Base-by-base conservation (phyloP, 257 asterid species). In the Ajuga chamaepitys region DNA sequence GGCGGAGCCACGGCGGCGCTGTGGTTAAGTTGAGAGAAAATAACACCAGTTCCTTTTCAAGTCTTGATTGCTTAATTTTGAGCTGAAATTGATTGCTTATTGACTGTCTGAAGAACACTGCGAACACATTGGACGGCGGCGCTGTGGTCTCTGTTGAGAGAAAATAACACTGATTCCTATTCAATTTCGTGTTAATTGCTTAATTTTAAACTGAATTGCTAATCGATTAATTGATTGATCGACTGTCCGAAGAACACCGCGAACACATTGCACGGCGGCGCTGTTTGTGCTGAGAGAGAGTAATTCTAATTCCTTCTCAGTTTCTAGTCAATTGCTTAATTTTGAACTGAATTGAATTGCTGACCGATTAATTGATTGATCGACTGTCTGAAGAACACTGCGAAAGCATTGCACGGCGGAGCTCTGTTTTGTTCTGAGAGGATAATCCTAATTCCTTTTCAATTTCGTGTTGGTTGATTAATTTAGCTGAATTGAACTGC, bases 61-160 rank as follows among this genome's bases (percentile, higher is more conserved):
- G 5, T 13, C 25, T 46, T n/a, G 21, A 17, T 37, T 24, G 10
- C 25, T 48, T 44, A 17, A 42, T 70, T n/a, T 42, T 62, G 53
- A n/a, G 4, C 16, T 28, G n/a, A 41, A 51, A 35, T 13, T 16
- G 13, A 46, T 52, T 62, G 22, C 68, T 44, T 45, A 20, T 46
- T 54, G 34, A 37, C 25, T 38, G 53, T 3, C n/a, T 61, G 77
- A 73, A 81, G 86, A 85, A 85, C 47, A 40, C 74, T n/a, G 96
- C 81, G 11, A 88, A 85, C 14, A 56, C 89, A 12, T 59, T 91
- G n/a, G n/a, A n/a, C n/a, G n/a, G n/a, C n/a, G n/a, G 95, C 68
- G 85, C 87, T 16, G 83, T 83, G 88, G 97, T 88, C 25, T 30
- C 24, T 83, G 21, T 32, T 41, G 9, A 1, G n/a, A 50, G 22